Base-by-base conservation (phyloP, 371 early-diverging fungal species). In the Syncephalis fuscata region DNA sequence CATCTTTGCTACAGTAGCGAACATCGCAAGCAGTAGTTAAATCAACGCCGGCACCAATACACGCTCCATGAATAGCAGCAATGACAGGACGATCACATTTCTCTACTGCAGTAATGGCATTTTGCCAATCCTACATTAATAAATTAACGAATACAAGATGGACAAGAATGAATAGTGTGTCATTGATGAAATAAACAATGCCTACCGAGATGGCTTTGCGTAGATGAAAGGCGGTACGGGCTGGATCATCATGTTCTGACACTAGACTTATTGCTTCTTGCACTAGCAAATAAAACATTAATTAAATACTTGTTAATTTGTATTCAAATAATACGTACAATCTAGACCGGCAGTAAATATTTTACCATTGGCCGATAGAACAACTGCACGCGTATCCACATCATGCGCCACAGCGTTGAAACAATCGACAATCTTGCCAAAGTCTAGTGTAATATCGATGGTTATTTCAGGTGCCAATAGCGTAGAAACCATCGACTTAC, bases 311-410 rank as follows among this genome's bases (percentile, higher is more conserved):
- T 11, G 40, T 15, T 20, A 14, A 20, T 9, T 40, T 40, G 4
- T 22, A 20, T 19, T 42, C 10, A 26, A 16, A 1, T 53, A 50
- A 23, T 51, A 64, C 68, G 66, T 77, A 76, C 82, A 63, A 51
- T 94, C 95, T 22, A 94, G 63, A n/a, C 93, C 93, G 39, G 88
- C 84, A 17, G 84, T 81, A 56, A 93, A 94, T 58, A 78, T 64
- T 23, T 76, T 70, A 14, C 84, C 80, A n/a, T 68, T 51, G 4
- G 78, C 85, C 15, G 80, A 79, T 22, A 88, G 48, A 36, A 93
- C 78, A 11, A 91, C 74, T 46, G 70, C 67, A 21, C 78, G 75
- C 44, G 90, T 71, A 38, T 74, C 58, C 14, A 62, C 51, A 59
- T 90, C 88, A 17, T 45, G 44, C 19, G 65, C 54, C 46, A 91